Base-by-base conservation (phyloP, 352 stramenopile genomes). In the Globisporangium sylvaticum region DNA sequence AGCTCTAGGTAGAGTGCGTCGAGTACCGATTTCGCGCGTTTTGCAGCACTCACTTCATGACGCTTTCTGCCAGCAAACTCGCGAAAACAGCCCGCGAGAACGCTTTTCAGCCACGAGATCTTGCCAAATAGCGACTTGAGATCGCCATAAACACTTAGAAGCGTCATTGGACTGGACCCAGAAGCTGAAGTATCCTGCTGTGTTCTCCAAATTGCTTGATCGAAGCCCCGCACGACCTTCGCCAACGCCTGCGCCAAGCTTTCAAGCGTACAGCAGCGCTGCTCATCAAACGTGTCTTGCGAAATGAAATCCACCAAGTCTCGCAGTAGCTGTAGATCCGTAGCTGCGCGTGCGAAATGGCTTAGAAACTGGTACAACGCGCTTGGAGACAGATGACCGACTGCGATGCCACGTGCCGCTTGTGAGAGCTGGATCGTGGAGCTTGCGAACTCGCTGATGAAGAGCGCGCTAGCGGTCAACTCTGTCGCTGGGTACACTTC, bases 321-420 rank as follows among this genome's bases (percentile, higher is more conserved):
- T 42, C 80, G 76, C 58, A 91, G 66, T n/a, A 81, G 55, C 53
- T 90, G 74, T 9, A 91, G 39, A n/a, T 88, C 68, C 0, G 80
- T 76, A 20, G 81, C 80, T 22, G 70, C 65, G 39, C 54, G 6
- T 6, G 70, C 70, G 27, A 84, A 77, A 6, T 75, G 54, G 3
- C 76, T 31, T 22, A 89, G 46, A 0, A 87, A 52, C 48, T 65
- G 67, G 0, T 73, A 44, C 18, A 91, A 67, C 5, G 78, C 63
- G 12, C 57, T 68, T 5, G 81, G 83, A 1, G 83, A 91, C 7
- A 91, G 65, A 56, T 91, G 83, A 0, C 72, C 71, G 1, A 90
- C 61, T 22, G 71, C 72, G 6, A 87, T 32, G 31, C 54, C 48
- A 25, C 65, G 52, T 34, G 75, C 68, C 8, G n/a, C 32, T 65